Evolutionary conservation across 768 basidiomycete genomes (phyloP).

Genomic region (Psilocybe sp.): DNA sequence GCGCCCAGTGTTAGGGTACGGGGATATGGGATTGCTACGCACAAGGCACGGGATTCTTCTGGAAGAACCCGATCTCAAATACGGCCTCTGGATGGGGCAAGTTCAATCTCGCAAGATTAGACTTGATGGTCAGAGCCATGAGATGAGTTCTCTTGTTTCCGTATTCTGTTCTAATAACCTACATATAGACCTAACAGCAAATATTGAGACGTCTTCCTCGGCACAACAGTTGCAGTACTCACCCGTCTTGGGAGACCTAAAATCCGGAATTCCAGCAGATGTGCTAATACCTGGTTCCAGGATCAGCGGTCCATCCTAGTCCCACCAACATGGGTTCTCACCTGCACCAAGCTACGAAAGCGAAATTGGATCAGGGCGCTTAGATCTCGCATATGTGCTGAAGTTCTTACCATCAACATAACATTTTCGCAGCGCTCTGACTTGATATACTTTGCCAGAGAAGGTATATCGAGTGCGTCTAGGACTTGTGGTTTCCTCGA

Average conservation of each 20-base stretch:
- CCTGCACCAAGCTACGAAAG: constrained; percentile 62
- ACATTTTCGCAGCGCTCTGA: constrained; percentile 66
- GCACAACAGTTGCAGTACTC: constrained; percentile 15
- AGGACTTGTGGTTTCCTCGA: constrained; percentile 22
- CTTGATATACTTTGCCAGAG: constrained; percentile 65
- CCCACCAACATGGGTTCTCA: constrained; percentile 24
- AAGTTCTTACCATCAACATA: constrained; percentile 61
- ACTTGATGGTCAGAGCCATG: constrained; percentile 38
- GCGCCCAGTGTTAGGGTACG: not conserved
- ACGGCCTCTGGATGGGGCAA: constrained; percentile 95
- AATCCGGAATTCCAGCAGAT: constrained; percentile 86
- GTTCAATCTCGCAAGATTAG: constrained; percentile 72
- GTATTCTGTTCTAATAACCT: constrained; percentile 13
- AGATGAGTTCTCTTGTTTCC: not conserved
- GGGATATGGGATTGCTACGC: constrained; percentile 22
- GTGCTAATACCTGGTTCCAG: constrained; percentile 63
- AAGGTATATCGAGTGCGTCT: constrained; percentile 23
- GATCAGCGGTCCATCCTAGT: not conserved
- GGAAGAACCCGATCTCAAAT: constrained; percentile 89
- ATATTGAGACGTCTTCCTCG: not conserved
- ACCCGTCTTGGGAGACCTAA: constrained; percentile 85
- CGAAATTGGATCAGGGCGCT: not conserved
- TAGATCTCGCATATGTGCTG: not conserved
- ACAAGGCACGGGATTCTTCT: constrained; percentile 78
- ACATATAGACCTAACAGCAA: constrained; percentile 51